These are phyloP conservation scores for Colletotrichum graminicola DNA, from an alignment of 2,329 filamentous ascomycete species.

Conservation along the genomic window DNA sequence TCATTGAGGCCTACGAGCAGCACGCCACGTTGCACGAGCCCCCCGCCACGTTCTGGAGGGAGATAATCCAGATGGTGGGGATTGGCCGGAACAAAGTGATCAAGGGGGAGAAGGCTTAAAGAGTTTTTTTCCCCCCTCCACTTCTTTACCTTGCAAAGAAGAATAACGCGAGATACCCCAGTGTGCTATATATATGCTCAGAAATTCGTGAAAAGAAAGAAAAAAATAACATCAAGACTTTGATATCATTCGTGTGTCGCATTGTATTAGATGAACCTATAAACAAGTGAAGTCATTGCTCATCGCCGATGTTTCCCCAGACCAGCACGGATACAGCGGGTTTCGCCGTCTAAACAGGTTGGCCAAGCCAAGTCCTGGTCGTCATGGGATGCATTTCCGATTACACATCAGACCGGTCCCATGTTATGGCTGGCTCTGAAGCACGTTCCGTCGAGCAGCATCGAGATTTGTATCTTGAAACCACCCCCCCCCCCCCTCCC, in stretches of 20 bases:
- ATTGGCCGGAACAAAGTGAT: slow-evolving; percentile 48
- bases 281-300: neutral
- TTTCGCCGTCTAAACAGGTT: neutral
- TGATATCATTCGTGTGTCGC: neutral
- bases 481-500: no score
- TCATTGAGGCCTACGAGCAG: slow-evolving; percentile 69
- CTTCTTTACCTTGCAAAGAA: neutral
- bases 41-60: slow-evolving; percentile 67
- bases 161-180: slow-evolving; percentile 19
- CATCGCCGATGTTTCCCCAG: neutral
- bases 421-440: no score
- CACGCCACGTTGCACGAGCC: slow-evolving; percentile 48
- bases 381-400: neutral
- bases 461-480: no score
- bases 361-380: neutral
- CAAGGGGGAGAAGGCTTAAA: slow-evolving; percentile 42
- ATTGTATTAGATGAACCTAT: neutral
- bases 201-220: neutral
- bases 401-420: neutral
- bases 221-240: neutral
- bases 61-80: slow-evolving; percentile 62
- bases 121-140: neutral
- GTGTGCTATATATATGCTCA: slow-evolving; percentile 11
- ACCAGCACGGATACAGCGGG: neutral
- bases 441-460: no score